These are phyloP conservation scores for Ilyonectria destructans DNA, from an alignment of 2,329 filamentous ascomycete genomes.

Conservation along the genomic window DNA sequence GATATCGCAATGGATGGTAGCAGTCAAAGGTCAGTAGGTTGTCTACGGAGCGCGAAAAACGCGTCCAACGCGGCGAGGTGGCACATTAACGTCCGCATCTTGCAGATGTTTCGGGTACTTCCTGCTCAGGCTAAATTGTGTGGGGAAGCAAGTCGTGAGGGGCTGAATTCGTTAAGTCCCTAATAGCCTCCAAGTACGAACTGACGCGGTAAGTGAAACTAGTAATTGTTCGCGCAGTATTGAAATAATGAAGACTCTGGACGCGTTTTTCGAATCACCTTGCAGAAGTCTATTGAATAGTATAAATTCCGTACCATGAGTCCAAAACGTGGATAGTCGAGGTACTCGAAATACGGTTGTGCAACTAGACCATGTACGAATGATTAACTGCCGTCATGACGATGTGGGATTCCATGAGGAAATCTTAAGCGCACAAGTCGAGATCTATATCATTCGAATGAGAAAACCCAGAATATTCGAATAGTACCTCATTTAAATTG, in stretches of 20 bases:
- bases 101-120: neutral
- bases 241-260: neutral
- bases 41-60: neutral
- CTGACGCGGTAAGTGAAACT: too few species aligned
- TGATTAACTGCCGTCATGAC: neutral
- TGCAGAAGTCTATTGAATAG: neutral
- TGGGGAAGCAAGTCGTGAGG: neutral
- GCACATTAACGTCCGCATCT: neutral
- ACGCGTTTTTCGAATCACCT: neutral
- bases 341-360: neutral
- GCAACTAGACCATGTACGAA: neutral
- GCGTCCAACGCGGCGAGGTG: neutral
- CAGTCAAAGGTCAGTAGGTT: conserved; percentile 3
- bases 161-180: neutral
- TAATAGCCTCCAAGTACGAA: neutral
- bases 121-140: neutral
- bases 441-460: neutral
- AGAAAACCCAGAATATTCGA: neutral
- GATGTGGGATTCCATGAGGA: neutral
- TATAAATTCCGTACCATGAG: neutral
- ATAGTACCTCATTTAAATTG: neutral
- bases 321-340: neutral
- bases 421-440: neutral
- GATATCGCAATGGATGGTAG: conserved; percentile 7
- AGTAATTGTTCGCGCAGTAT: too few species aligned